Percentiles rank a stretch among this genome's conserved stretches.
Evolutionary conservation across 768 basidiomycete species (phyloP).

Genomic region (Tephrocybe sp.): DNA sequence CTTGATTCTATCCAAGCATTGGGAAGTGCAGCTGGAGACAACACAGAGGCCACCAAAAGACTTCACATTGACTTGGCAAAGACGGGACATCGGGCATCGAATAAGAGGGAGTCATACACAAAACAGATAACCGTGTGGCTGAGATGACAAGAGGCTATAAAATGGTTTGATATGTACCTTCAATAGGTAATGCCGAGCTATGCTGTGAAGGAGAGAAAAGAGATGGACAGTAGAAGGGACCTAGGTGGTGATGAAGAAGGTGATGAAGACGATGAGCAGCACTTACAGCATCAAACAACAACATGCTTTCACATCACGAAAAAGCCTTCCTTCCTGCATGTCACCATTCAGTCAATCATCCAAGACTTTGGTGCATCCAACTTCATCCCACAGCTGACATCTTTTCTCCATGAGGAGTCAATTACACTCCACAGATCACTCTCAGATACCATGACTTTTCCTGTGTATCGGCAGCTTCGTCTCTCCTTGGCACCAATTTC

Average conservation of each 20-base stretch:
- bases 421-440: neutral
- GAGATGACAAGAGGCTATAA: slow-evolving; percentile 29
- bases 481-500: slow-evolving; percentile 13
- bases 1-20: slow-evolving; percentile 20
- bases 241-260: neutral
- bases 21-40: slow-evolving; percentile 28
- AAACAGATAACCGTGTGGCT: slow-evolving; percentile 40
- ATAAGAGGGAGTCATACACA: slow-evolving; percentile 23
- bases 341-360: slow-evolving; percentile 10
- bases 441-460: slow-evolving; percentile 9
- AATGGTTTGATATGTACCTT: slow-evolving; percentile 20
- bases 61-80: slow-evolving; percentile 26
- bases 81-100: slow-evolving; percentile 24
- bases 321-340: slow-evolving; percentile 7
- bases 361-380: slow-evolving; percentile 11
- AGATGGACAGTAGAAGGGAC: neutral
- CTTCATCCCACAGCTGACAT: slow-evolving; percentile 13
- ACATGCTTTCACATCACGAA: neutral
- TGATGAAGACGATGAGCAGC: neutral
- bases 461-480: slow-evolving; percentile 16
- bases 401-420: slow-evolving; percentile 6
- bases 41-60: slow-evolving; percentile 31
- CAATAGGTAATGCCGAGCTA: slow-evolving; percentile 21
- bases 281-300: neutral
- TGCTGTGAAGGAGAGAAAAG: neutral